Conservation (phyloP, 2,329 filamentous ascomycete species). For the Nakataea oryzae region DNA sequence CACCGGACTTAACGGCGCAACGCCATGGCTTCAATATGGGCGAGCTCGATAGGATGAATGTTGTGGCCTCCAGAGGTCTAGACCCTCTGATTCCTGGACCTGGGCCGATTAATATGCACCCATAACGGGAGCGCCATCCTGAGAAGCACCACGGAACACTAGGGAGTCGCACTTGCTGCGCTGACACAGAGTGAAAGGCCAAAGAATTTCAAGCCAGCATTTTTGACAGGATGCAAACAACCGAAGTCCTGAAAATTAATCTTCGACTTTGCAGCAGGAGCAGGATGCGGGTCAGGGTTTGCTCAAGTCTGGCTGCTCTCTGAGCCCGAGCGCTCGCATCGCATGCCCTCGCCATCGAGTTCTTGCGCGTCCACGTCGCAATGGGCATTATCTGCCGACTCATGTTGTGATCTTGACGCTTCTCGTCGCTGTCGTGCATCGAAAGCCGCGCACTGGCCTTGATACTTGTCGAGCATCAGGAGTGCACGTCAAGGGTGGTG, state of each 20-base stretch:
- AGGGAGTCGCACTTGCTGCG: background rate
- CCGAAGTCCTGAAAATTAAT: background rate
- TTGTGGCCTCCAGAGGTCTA: background rate
- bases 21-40: background rate
- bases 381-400: background rate
- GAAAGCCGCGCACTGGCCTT: background rate
- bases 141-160: too few species aligned
- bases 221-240: background rate
- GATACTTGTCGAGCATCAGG: background rate
- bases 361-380: background rate
- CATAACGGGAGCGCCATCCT: too few species aligned
- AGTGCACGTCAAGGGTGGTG: background rate
- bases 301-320: background rate
- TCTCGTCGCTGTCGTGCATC: background rate
- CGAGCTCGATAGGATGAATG: background rate
- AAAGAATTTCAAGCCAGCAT: background rate
- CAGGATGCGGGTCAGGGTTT: background rate
- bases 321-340: background rate
- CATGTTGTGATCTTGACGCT: background rate
- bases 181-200: background rate
- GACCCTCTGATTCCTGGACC: background rate
- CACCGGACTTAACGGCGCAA: background rate
- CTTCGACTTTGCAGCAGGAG: background rate
- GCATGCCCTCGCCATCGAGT: background rate
- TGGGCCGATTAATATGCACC: background rate